phyloP scores from a whole-genome alignment of 2,329 filamentous ascomycete genomes.

The Colletotrichum camelliae region DNA sequence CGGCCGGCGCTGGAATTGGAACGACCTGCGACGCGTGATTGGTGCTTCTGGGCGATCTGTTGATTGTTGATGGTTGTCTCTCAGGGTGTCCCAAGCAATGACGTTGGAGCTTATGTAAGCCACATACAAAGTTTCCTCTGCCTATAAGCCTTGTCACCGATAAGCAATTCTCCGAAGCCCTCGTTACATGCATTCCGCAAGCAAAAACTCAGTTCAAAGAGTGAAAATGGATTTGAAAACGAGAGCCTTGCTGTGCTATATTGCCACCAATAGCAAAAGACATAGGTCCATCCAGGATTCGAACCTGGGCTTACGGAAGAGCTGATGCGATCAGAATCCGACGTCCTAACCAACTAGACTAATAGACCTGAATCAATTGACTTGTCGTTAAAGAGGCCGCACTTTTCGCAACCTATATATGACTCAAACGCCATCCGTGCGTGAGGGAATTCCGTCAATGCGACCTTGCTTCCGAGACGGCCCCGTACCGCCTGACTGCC shows the following conservation, averaged over 20 bases:
- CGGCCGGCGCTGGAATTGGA: not conserved
- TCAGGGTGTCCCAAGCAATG: slow-evolving; percentile 1
- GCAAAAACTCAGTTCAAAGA: not conserved
- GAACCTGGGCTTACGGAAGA: slow-evolving; percentile 22
- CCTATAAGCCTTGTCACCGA: not conserved
- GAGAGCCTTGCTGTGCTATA: rapidly evolving
- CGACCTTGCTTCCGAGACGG: not conserved
- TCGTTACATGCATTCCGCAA: not conserved
- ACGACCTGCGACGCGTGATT: not conserved
- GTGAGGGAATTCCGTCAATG: not conserved
- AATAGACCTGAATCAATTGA: slow-evolving; percentile 1
- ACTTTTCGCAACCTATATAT: not conserved
- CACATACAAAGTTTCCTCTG: not conserved
- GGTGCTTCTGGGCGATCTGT: slow-evolving; percentile 7
- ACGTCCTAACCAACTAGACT: slow-evolving; percentile 24
- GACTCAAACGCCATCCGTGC: not conserved
- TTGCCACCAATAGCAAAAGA: not conserved
- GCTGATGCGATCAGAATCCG: slow-evolving; percentile 10
- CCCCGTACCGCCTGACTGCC: not conserved
- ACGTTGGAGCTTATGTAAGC: slow-evolving; percentile 2
- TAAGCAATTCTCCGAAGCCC: not conserved
- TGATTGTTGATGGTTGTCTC: slow-evolving; percentile 1
- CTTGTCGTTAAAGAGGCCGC: rapidly evolving
- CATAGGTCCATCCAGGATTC: slow-evolving; percentile 21
- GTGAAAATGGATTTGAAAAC: not conserved